Evolutionary conservation across 1,284 basidiomycete genomes (phyloP).

Genomic region (Ceratobasidium sp.): DNA sequence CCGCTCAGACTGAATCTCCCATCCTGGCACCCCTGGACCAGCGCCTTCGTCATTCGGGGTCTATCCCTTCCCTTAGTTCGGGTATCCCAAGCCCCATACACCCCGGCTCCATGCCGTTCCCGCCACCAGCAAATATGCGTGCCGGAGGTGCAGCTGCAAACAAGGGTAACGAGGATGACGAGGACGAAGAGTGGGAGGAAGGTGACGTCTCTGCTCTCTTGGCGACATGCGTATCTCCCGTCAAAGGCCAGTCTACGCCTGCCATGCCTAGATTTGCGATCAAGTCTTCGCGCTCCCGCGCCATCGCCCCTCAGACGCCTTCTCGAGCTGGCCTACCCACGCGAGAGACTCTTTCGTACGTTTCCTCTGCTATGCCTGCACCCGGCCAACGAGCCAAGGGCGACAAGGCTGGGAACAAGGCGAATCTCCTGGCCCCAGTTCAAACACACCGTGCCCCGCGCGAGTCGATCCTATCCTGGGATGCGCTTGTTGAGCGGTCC

Average conservation of each 20-base stretch:
- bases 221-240: conserved; percentile 15
- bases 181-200: conserved; percentile 35
- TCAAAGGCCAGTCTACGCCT: conserved; percentile 37
- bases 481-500: conserved; percentile 39
- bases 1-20: conserved; percentile 36
- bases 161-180: conserved; percentile 4
- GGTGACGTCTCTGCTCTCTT: conserved; percentile 39
- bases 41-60: conserved; percentile 32
- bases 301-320: conserved; percentile 9
- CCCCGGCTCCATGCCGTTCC: conserved; percentile 32
- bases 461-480: conserved; percentile 40
- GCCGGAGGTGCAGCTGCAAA: not conserved
- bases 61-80: conserved; percentile 28
- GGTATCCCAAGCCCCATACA: conserved; percentile 33
- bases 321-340: conserved; percentile 18
- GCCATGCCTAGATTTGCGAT: conserved; percentile 26
- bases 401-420: conserved; percentile 6
- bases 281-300: conserved; percentile 27
- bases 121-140: conserved; percentile 19
- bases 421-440: not conserved
- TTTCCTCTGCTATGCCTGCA: conserved; percentile 18
- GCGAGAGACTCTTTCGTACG: conserved; percentile 37
- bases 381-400: conserved; percentile 25
- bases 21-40: conserved; percentile 38
- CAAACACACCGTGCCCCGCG: conserved; percentile 20